A percentile compares a stretch with the other conserved stretches of the same genome.
These are phyloP conservation scores for Canariomyces notabilis DNA, from an alignment of 2,329 filamentous ascomycete genomes.

Conservation along the genomic window DNA sequence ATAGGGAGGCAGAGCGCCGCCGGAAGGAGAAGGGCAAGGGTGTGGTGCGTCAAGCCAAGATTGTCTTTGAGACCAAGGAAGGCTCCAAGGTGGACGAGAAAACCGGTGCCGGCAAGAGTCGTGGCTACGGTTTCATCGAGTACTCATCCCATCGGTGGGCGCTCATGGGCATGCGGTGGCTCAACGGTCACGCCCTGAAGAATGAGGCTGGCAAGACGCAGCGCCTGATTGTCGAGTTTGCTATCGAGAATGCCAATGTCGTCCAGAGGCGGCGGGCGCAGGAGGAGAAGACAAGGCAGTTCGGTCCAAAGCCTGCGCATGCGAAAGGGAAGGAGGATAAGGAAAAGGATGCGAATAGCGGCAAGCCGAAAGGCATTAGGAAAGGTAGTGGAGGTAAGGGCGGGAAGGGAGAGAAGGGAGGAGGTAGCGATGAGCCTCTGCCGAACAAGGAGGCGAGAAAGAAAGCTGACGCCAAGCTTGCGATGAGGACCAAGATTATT, in stretches of 20 bases:
- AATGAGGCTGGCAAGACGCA: slow-evolving; percentile 71
- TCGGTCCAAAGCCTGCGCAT: not conserved
- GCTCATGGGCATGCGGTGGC: slow-evolving; percentile 87
- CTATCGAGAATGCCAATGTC: slow-evolving; percentile 96
- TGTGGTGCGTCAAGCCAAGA: slow-evolving; percentile 88
- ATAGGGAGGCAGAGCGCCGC: slow-evolving; percentile 72
- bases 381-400: slow-evolving; percentile 24
- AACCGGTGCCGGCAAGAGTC: slow-evolving; percentile 72
- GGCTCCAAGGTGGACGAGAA: slow-evolving; percentile 78
- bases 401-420: slow-evolving; percentile 28
- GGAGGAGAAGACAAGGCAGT: slow-evolving; percentile 40
- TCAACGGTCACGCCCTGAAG: slow-evolving; percentile 70
- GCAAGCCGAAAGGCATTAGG: slow-evolving; percentile 29
- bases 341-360: slow-evolving; percentile 17
- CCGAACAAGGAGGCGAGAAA: slow-evolving; percentile 35
- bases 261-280: slow-evolving; percentile 69
- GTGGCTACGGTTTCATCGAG: slow-evolving; percentile 96
- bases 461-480: slow-evolving; percentile 33
- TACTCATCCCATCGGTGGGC: slow-evolving; percentile 92
- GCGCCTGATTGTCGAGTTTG: slow-evolving; percentile 90
- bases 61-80: slow-evolving; percentile 84
- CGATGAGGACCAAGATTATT: slow-evolving; percentile 69
- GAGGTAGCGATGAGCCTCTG: slow-evolving; percentile 27
- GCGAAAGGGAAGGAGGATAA: slow-evolving; percentile 12
- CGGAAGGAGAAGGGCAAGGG: slow-evolving; percentile 77